A percentile compares a stretch with the other conserved stretches of the same genome.
phyloP scores from a whole-genome alignment of 2,329 filamentous ascomycete species.

The Phialocephala subalpina region DNA sequence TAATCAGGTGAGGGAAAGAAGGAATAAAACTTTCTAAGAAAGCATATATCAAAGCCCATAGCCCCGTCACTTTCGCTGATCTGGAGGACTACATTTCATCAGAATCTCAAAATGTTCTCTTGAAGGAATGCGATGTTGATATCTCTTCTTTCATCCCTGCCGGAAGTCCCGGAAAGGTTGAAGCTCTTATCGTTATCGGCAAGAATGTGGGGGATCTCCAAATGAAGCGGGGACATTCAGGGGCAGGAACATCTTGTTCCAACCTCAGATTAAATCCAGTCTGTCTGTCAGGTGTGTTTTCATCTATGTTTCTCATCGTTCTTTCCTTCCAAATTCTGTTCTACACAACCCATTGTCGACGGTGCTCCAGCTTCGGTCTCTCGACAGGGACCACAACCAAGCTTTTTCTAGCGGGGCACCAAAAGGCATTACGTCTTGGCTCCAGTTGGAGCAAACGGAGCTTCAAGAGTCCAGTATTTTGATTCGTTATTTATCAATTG shows the following conservation, averaged over 20 bases:
- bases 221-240: constrained; percentile 8
- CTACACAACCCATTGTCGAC: neutral
- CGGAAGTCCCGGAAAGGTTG: neutral
- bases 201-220: constrained; percentile 24
- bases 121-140: constrained; percentile 15
- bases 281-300: neutral
- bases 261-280: neutral
- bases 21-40: neutral
- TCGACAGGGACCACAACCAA: constrained; percentile 14
- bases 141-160: neutral
- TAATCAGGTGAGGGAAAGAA: neutral
- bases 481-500: neutral
- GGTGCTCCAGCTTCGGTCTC: neutral
- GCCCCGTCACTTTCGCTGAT: neutral
- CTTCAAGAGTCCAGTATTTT: neutral
- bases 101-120: neutral
- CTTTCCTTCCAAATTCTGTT: neutral
- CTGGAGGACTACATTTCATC: neutral
- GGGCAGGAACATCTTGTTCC: neutral
- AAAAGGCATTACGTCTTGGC: constrained; percentile 24
- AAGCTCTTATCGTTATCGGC: constrained; percentile 8
- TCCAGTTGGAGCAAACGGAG: neutral
- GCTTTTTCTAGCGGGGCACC: constrained; percentile 20
- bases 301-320: neutral
- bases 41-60: neutral